Percentiles rank a stretch among this genome's conserved stretches.
phyloP scores from a whole-genome alignment of 164 flowering plant genomes.

The Malania oleifera region DNA sequence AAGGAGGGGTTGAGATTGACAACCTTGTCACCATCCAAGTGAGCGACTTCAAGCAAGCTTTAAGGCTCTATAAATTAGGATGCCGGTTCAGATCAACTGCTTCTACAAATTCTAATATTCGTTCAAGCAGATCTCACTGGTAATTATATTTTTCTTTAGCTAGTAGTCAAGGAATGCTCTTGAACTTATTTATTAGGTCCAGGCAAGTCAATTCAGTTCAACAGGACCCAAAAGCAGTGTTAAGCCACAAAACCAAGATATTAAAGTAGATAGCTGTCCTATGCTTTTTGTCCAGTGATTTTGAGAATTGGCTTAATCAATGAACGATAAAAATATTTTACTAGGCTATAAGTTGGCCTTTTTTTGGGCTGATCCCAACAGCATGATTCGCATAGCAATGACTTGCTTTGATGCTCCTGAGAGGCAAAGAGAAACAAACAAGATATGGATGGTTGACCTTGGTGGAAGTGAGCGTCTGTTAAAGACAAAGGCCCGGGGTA shows the following conservation, averaged over 20 bases:
- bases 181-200: not conserved
- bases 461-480: conserved; percentile 74
- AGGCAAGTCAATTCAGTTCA: too few species aligned
- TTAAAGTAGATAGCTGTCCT: too few species aligned
- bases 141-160: conserved; percentile 17
- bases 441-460: conserved; percentile 69
- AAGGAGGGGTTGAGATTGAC: conserved; percentile 48
- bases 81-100: conserved; percentile 60
- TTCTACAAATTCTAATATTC: conserved; percentile 43
- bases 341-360: conserved; percentile 2
- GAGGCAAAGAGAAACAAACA: conserved; percentile 46
- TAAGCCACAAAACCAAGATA: too few species aligned
- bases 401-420: conserved; percentile 37
- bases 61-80: conserved; percentile 44
- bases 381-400: conserved; percentile 54
- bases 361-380: conserved; percentile 17
- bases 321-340: not conserved
- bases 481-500: conserved; percentile 58
- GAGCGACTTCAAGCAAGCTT: conserved; percentile 45
- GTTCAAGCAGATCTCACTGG: conserved; percentile 77
- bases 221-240: too few species aligned
- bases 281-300: too few species aligned
- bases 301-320: not conserved
- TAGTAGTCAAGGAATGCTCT: not conserved
- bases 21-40: conserved; percentile 52